Conservation (phyloP, 441 rosid genomes). For the Pelargonium fulgidum region DNA sequence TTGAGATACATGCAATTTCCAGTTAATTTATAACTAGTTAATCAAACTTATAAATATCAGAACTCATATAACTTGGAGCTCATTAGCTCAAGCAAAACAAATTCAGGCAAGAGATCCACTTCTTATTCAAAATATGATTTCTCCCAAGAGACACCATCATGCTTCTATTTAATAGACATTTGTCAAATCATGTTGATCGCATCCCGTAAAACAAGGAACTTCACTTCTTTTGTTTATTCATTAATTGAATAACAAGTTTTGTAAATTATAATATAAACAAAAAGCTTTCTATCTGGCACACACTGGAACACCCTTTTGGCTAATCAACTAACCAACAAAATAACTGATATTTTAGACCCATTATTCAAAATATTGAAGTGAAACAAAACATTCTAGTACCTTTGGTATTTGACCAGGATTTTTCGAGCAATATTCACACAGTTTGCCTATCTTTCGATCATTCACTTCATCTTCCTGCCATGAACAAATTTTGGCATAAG, state of each 20-base stretch:
- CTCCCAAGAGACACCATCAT: neutral
- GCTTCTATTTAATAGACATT: neutral
- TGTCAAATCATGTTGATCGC: neutral
- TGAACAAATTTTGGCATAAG: neutral
- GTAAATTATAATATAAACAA: neutral
- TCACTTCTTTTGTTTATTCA: neutral
- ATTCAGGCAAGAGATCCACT: neutral
- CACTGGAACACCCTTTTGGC: neutral
- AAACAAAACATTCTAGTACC: slow-evolving; percentile 29
- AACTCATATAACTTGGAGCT: neutral
- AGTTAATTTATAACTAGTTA: neutral
- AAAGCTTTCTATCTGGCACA: neutral
- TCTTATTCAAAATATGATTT: neutral
- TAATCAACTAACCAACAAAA: neutral
- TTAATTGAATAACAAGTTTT: neutral
- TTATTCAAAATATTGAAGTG: neutral
- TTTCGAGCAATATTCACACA: slow-evolving; percentile 79
- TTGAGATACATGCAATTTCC: neutral
- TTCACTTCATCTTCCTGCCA: slow-evolving; percentile 66
- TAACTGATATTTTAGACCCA: neutral
- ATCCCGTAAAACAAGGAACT: neutral
- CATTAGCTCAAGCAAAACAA: slow-evolving; percentile 2
- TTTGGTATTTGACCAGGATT: slow-evolving; percentile 85
- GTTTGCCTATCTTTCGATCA: slow-evolving; percentile 63
- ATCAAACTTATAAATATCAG: slow-evolving; percentile 14